Evolutionary conservation across 352 stramenopile species (phyloP).

Genomic region (Poterioochromonas sp.): DNA sequence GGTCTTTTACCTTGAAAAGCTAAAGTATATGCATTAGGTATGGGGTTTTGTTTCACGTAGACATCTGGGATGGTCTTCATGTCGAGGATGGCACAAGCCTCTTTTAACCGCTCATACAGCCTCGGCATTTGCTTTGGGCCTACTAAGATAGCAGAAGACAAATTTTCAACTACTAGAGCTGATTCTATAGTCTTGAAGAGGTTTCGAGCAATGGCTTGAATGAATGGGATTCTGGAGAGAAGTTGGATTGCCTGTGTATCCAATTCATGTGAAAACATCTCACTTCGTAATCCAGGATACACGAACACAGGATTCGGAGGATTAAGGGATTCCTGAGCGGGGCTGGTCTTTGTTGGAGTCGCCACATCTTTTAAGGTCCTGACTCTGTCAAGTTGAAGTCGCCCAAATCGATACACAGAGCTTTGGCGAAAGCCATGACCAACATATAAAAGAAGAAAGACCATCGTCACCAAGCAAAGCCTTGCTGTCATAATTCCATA

Average conservation of each 20-base stretch:
- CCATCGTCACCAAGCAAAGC: too few relatives aligned
- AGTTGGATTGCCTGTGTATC: not conserved
- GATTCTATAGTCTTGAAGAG: not conserved
- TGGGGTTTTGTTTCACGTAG: slow-evolving; percentile 50
- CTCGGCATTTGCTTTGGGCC: slow-evolving; percentile 48
- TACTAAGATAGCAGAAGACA: slow-evolving; percentile 51
- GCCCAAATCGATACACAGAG: too few relatives aligned
- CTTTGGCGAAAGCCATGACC: too few relatives aligned
- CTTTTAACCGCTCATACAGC: slow-evolving; percentile 47
- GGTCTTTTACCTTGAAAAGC: slow-evolving; percentile 47
- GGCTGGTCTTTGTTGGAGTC: too few relatives aligned
- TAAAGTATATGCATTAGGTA: slow-evolving; percentile 57
- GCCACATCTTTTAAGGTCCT: too few relatives aligned
- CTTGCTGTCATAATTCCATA: too few relatives aligned
- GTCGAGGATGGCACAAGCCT: slow-evolving; percentile 50
- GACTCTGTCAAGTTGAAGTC: too few relatives aligned
- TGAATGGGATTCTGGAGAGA: not conserved
- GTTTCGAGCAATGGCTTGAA: not conserved
- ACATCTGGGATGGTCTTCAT: slow-evolving; percentile 41
- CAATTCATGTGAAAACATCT: not conserved
- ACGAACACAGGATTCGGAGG: not conserved
- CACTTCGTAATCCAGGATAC: not conserved
- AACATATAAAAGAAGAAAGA: too few relatives aligned
- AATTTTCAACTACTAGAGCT: slow-evolving; percentile 45
- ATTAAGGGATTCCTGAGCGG: too few relatives aligned